These are phyloP conservation scores for Penicillium steckii DNA, from an alignment of 495 filamentous ascomycete species.

Conservation along the genomic window DNA sequence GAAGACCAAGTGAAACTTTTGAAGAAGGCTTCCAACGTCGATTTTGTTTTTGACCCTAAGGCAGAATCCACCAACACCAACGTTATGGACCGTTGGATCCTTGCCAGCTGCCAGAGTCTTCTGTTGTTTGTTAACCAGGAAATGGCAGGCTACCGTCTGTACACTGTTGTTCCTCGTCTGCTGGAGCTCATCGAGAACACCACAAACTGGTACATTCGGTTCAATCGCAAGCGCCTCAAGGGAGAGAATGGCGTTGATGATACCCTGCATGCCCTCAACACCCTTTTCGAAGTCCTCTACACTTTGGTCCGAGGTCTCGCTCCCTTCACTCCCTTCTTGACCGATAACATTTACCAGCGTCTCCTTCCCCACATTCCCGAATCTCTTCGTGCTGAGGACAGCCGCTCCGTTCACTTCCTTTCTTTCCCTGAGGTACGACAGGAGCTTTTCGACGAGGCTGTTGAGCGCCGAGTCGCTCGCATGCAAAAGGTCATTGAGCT, in stretches of 20 bases:
- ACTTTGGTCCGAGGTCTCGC: conserved; percentile 84
- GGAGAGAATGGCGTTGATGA: conserved; percentile 87
- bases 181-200: conserved; percentile 89
- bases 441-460: conserved; percentile 81
- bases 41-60: conserved; percentile 77
- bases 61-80: conserved; percentile 75
- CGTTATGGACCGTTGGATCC: conserved; percentile 96
- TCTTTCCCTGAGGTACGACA: conserved; percentile 82
- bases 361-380: conserved; percentile 79
- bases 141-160: conserved; percentile 88
- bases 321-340: conserved; percentile 94
- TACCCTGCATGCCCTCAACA: conserved; percentile 87
- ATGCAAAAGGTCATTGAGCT: conserved; percentile 98
- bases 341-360: conserved; percentile 87
- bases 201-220: conserved; percentile 99
- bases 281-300: conserved; percentile 94
- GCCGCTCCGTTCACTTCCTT: conserved; percentile 89
- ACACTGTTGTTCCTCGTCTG: conserved; percentile 90
- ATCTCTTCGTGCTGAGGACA: conserved; percentile 61
- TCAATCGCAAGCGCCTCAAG: conserved; percentile 94
- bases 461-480: conserved; percentile 80
- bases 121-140: conserved; percentile 92
- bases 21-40: conserved; percentile 80
- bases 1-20: conserved; percentile 89
- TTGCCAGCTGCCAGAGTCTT: conserved; percentile 90